These are phyloP conservation scores for Neurospora crassa DNA, from an alignment of 2,329 filamentous ascomycete genomes.

Conservation along the genomic window DNA sequence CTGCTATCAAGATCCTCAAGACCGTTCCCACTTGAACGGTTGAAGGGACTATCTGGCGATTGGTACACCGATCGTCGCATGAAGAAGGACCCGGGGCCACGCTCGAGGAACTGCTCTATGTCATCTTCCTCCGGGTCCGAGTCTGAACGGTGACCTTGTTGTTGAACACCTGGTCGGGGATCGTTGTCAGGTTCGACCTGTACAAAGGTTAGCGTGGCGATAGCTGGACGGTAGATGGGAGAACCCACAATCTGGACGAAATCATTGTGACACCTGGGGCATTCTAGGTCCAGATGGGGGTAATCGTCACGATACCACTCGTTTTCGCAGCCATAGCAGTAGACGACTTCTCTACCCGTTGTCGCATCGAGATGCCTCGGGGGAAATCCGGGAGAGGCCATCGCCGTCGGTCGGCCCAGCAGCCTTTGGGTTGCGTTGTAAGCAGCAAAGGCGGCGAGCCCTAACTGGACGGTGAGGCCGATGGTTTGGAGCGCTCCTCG, in stretches of 20 bases:
- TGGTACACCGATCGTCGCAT: background rate
- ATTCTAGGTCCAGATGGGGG: constrained; percentile 46
- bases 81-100: constrained; percentile 23
- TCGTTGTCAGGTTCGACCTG: constrained; percentile 51
- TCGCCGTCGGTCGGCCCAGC: constrained; percentile 20
- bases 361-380: constrained; percentile 38
- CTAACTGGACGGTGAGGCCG: constrained; percentile 49
- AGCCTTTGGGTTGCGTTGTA: constrained; percentile 36
- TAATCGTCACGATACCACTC: constrained; percentile 69
- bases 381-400: constrained; percentile 15
- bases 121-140: constrained; percentile 52
- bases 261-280: constrained; percentile 69
- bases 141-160: constrained; percentile 30
- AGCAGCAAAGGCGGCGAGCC: constrained; percentile 46
- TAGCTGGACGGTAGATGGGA: constrained; percentile 6
- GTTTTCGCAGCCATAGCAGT: constrained; percentile 70
- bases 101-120: constrained; percentile 41
- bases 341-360: constrained; percentile 60
- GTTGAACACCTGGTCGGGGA: constrained; percentile 35
- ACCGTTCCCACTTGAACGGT: background rate
- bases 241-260: constrained; percentile 74
- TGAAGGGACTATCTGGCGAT: background rate
- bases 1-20: background rate
- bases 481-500: constrained; percentile 44
- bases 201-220: constrained; percentile 18